Base-by-base conservation (phyloP, 768 basidiomycete species). In the Calocera viscosa region DNA sequence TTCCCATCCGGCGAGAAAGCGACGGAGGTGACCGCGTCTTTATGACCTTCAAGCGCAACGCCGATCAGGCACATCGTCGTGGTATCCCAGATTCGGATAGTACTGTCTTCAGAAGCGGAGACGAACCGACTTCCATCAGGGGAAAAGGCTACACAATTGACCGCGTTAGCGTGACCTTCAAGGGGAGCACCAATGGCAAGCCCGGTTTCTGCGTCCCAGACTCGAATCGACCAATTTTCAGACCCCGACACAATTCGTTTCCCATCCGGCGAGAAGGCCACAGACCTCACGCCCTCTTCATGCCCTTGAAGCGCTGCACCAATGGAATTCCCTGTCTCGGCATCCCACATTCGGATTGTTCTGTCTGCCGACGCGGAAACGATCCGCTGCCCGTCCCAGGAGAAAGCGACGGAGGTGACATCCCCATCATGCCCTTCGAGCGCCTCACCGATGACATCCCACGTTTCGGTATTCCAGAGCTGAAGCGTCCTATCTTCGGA, bases 231-330 rank as follows among this genome's bases (percentile, higher is more conserved):
- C 14, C 35, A 5, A 38, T 38, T 14, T 14, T 14, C 35, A 38
- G 5, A 38, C 14, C 79, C 79, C 19, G 78, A 78, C 41, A 77
- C 78, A 38, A 80, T 74, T 63, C 78, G 72, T 60, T 74, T 73
- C 10, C 78, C 78, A 70, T 80, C 78, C 34, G 78, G 78, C 22
- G 68, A 69, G 53, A 60, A 65, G 11, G 67, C 68, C n/a, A 35
- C 43, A 24, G 43, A 47, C 43, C 19, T 47, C 8, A 65, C 67
- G 19, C 8, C 19, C 12, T 7, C 2, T 2, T 64, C 22, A 47
- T 65, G 65, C 22, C 63, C 64, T 32, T 17, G 8, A 1, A 67
- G 64, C 11, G 47, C 32, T 35, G 8, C 26, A 2, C 24, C 64
- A 8, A 53, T 32, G 19, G 38, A 30, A 8, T 14, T 10, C 19